Percentiles rank a stretch among this genome's conserved stretches.
phyloP scores from a whole-genome alignment of 768 basidiomycete genomes.

The Saitozyma podzolica region DNA sequence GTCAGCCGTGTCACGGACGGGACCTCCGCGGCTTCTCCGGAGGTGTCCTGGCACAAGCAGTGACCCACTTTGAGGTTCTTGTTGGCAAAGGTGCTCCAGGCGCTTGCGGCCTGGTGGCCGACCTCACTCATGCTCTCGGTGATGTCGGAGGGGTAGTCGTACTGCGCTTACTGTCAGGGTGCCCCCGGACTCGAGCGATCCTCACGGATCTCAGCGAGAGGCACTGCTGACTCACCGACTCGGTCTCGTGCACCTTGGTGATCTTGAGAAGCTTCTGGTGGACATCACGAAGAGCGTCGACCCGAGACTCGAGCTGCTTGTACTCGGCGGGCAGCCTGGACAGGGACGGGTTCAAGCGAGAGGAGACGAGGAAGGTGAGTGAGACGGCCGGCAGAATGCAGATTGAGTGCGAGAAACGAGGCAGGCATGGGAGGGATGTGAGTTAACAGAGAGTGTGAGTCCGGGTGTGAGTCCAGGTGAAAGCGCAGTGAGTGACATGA shows the following conservation, averaged over 20 bases:
- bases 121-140: conserved; percentile 49
- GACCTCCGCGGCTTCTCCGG: neutral
- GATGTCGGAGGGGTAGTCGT: conserved; percentile 71
- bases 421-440: no score
- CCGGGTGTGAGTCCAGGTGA: no score
- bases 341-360: neutral
- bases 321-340: conserved; percentile 67
- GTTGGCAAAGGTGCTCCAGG: conserved; percentile 50
- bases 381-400: no score
- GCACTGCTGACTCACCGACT: conserved; percentile 56
- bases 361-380: no score
- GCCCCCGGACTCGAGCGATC: neutral
- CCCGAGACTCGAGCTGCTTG: conserved; percentile 89
- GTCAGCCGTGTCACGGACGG: conserved; percentile 3
- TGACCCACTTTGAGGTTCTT: conserved; percentile 52
- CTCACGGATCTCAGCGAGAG: neutral
- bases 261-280: conserved; percentile 79
- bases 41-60: neutral
- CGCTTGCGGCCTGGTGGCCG: conserved; percentile 41
- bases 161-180: conserved; percentile 19
- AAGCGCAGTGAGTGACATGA: no score
- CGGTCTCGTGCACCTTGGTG: conserved; percentile 81
- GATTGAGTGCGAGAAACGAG: no score
- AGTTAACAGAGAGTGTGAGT: no score
- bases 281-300: conserved; percentile 82